Conservation (phyloP, 2,329 filamentous ascomycete genomes). For the Byssochlamys sp. region DNA sequence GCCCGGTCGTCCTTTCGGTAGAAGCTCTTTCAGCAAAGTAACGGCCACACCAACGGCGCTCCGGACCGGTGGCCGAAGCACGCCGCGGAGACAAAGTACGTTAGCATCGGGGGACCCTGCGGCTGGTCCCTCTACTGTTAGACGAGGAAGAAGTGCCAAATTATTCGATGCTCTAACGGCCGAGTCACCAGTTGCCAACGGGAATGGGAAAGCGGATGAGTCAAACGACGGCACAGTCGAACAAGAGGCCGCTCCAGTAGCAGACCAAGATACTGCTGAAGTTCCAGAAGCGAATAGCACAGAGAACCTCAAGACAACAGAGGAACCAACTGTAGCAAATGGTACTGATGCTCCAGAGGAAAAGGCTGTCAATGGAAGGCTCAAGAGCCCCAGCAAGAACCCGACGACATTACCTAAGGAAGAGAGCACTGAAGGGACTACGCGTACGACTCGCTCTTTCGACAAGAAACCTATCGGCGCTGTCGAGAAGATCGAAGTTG, state of each 20-base stretch:
- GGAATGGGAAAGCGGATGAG: conserved; percentile 15
- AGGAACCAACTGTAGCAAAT: conserved; percentile 5
- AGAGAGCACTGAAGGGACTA: conserved; percentile 13
- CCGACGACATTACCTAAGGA: conserved; percentile 9
- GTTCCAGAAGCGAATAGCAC: conserved; percentile 7
- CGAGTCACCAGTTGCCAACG: conserved; percentile 14
- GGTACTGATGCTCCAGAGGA: conserved; percentile 5
- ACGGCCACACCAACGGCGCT: conserved; percentile 23
- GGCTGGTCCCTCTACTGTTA: conserved; percentile 16
- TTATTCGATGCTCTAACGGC: conserved; percentile 17
- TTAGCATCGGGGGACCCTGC: conserved; percentile 23
- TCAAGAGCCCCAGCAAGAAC: conserved; percentile 6
- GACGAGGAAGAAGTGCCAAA: conserved; percentile 29
- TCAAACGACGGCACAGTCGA: conserved; percentile 1
- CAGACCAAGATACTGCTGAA: conserved; percentile 4
- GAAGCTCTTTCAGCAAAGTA: conserved; percentile 14
- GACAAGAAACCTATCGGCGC: neutral
- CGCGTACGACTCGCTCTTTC: conserved; percentile 4
- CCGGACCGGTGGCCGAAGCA: conserved; percentile 27
- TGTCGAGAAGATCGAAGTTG: conserved; percentile 16
- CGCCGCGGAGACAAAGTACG: conserved; percentile 24
- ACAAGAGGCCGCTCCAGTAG: conserved; percentile 4
- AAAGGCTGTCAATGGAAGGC: conserved; percentile 1
- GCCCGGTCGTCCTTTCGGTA: conserved; percentile 30
- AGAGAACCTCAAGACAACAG: conserved; percentile 19